Base-by-base conservation (phyloP, 2,329 filamentous ascomycete species). In the Claviceps fusiformis region DNA sequence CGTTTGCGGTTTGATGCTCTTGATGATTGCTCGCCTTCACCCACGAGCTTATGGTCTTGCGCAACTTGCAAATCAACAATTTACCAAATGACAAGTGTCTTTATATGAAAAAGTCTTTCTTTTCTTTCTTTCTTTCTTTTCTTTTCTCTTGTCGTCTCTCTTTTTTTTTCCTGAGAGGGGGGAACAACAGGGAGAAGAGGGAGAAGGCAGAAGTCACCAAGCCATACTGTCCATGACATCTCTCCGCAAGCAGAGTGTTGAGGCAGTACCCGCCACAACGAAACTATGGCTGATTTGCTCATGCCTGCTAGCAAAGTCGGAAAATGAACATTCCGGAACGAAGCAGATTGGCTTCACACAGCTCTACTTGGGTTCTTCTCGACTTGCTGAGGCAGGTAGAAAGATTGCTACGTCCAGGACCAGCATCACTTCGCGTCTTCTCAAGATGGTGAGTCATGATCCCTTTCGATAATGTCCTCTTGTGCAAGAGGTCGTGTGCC, bases 401-500 rank as follows among this genome's bases (percentile, higher is more conserved):
- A 53, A 24, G 24, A 31, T 11, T 48, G 17, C 15, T 15, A 31
- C 35, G 29, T 19, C 4, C 11, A 19, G 5, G 2, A 10, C 8
- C 15, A 49, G n/a, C 27, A 41, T 35, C 39, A 7, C 6, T n/a
- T 13, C 35, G 49, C 19, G 11, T 15, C 13, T 7, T 15, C 17
- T 54, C 51, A 68, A 27, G 61, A 68, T 55, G 71, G 65, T 45
- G 72, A 73, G 50, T 72, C 71, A 49, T 76, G 71, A 43, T 76
- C 77, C 58, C 80, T 73, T 67, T 93, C 85, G 54, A 91, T 88
- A 41, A 95, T 95, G 65, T 95, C 87, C 48, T 82, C 81, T 59
- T 82, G 80, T 4, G 80, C 82, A 48, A 95, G 68, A 1, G 87
- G 86, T 37, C 85, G 78, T 27, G 81, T 88, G n/a, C 88, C 87